These are phyloP conservation scores for Boehmeria nivea DNA, from an alignment of 306 rosid species.

Conservation along the genomic window DNA sequence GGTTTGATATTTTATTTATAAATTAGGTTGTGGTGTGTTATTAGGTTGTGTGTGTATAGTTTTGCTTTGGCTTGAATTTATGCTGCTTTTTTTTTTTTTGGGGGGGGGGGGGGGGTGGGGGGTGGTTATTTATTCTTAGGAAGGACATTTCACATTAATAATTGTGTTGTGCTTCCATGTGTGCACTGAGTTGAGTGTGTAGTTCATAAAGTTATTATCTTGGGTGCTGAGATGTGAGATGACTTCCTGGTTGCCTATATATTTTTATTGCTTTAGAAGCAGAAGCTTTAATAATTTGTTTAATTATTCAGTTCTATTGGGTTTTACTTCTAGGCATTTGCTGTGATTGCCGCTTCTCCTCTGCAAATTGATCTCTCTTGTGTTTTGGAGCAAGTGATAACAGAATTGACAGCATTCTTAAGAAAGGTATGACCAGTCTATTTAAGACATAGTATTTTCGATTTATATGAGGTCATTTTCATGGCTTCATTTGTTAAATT, in stretches of 20 bases:
- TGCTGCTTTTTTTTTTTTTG: conserved; percentile 1
- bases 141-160: background rate
- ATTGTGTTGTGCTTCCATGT: background rate
- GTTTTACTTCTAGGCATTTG: conserved; percentile 67
- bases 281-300: background rate
- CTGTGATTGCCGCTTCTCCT: conserved; percentile 92
- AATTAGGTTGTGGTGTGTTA: background rate
- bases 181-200: background rate
- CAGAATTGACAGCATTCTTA: conserved; percentile 90
- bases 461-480: background rate
- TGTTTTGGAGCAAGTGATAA: conserved; percentile 83
- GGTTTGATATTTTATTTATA: conserved; percentile 11
- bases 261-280: background rate
- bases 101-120: too few species aligned
- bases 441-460: conserved; percentile 8
- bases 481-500: background rate
- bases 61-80: conserved; percentile 1
- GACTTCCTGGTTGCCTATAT: background rate
- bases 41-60: background rate
- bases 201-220: background rate
- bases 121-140: background rate
- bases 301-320: conserved; percentile 7
- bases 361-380: conserved; percentile 81
- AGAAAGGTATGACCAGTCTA: conserved; percentile 60
- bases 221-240: background rate